Evolutionary conservation across 2,329 filamentous ascomycete genomes (phyloP).

Genomic region (Aspergillus intermedius): DNA sequence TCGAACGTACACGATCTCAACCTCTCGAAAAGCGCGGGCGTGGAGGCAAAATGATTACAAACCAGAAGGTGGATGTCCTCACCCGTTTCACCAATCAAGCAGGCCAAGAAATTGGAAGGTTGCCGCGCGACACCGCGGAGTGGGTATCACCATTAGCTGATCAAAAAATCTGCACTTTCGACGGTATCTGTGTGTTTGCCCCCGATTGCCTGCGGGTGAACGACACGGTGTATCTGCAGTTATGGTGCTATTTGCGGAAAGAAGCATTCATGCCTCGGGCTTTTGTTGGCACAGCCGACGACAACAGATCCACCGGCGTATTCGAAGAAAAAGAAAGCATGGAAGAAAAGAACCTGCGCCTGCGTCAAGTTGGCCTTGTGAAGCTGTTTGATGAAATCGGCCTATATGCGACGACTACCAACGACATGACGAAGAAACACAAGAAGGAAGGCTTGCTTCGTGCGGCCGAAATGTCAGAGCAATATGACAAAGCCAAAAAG

Average conservation of each 20-base stretch:
- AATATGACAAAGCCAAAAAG: slow-evolving; percentile 58
- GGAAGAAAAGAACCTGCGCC: slow-evolving; percentile 74
- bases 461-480: slow-evolving; percentile 82
- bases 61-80: slow-evolving; percentile 72
- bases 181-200: slow-evolving; percentile 81
- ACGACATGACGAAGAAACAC: slow-evolving; percentile 66
- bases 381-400: slow-evolving; percentile 86
- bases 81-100: slow-evolving; percentile 79
- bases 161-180: slow-evolving; percentile 79
- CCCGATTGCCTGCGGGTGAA: slow-evolving; percentile 80
- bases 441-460: slow-evolving; percentile 77
- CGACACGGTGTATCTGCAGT: slow-evolving; percentile 87
- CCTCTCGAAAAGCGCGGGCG: slow-evolving; percentile 46
- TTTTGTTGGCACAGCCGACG: slow-evolving; percentile 48
- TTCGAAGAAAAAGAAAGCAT: slow-evolving; percentile 80
- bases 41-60: slow-evolving; percentile 39
- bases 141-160: slow-evolving; percentile 94
- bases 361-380: slow-evolving; percentile 81
- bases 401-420: slow-evolving; percentile 67
- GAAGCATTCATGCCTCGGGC: slow-evolving; percentile 63
- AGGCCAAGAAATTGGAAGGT: slow-evolving; percentile 76
- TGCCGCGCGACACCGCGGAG: slow-evolving; percentile 77
- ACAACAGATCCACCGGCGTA: slow-evolving; percentile 64
- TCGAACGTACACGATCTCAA: slow-evolving; percentile 77
- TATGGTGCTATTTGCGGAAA: slow-evolving; percentile 68